Percentiles rank a stretch among this genome's conserved stretches.
These are phyloP conservation scores for Dictyostelium capitatum DNA, from an alignment of 78 protist genomes.

Conservation along the genomic window DNA sequence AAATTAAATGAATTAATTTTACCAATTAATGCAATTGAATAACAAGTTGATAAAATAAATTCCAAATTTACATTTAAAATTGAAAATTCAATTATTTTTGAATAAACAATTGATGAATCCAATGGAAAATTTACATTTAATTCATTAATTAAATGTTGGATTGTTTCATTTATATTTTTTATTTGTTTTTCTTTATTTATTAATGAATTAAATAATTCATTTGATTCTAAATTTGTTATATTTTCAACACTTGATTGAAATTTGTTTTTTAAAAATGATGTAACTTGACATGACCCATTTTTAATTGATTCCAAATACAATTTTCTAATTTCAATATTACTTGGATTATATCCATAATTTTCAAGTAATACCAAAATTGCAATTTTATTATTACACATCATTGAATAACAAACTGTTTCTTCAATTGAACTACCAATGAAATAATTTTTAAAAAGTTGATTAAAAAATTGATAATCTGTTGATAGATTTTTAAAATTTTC, in stretches of 20 bases:
- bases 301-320: not conserved
- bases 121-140: not conserved
- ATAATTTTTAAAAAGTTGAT: not conserved
- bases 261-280: not conserved
- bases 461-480: not conserved
- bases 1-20: not conserved
- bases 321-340: not conserved
- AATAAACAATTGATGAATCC: too few species aligned
- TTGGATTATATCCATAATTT: not conserved
- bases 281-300: not conserved
- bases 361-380: not conserved
- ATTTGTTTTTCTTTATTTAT: not conserved
- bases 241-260: not conserved
- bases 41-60: constrained; percentile 11
- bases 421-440: not conserved
- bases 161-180: not conserved
- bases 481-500: not conserved
- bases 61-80: not conserved
- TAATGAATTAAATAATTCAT: not conserved
- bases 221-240: not conserved
- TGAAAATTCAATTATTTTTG: not conserved
- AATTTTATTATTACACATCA: not conserved
- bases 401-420: not conserved
- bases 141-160: not conserved
- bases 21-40: not conserved